Conservation (phyloP, 768 basidiomycete species). For the Mycena metata region DNA sequence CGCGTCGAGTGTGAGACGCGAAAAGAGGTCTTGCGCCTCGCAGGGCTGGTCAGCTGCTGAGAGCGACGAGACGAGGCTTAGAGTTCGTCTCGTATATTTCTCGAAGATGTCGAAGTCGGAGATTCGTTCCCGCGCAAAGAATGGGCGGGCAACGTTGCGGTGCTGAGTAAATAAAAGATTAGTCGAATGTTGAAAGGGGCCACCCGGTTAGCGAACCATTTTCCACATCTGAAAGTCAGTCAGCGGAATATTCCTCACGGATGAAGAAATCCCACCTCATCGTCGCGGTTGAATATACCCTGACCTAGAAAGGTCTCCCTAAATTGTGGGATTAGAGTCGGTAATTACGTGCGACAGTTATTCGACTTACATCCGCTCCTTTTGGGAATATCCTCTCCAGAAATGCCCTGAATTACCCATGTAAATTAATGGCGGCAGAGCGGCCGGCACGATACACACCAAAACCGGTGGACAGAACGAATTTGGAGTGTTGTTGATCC, state of each 20-base stretch:
- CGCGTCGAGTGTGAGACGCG: conserved; percentile 78
- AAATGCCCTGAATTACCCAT: conserved; percentile 56
- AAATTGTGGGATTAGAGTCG: conserved; percentile 24
- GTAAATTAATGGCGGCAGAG: not conserved
- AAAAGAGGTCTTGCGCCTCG: conserved; percentile 77
- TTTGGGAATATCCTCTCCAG: conserved; percentile 74
- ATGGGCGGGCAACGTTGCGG: conserved; percentile 76
- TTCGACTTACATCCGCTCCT: conserved; percentile 71
- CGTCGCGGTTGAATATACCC: conserved; percentile 85
- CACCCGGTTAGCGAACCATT: conserved; percentile 56
- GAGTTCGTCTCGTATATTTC: conserved; percentile 60
- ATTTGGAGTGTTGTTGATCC: conserved; percentile 79
- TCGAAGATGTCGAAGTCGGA: conserved; percentile 81
- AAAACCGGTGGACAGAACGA: conserved; percentile 75
- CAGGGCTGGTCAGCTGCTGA: conserved; percentile 57
- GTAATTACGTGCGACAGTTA: not conserved
- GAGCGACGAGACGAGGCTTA: conserved; percentile 62
- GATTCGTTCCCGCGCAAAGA: conserved; percentile 80
- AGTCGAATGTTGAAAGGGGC: not conserved
- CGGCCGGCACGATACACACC: conserved; percentile 20
- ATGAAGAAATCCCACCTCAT: conserved; percentile 60
- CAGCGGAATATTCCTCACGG: conserved; percentile 14
- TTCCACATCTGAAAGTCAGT: conserved; percentile 66
- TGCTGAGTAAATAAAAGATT: conserved; percentile 61
- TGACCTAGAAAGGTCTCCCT: conserved; percentile 75